Base-by-base conservation (phyloP, 176 grass and related monocot genomes). In the Pontederia paniculata region DNA sequence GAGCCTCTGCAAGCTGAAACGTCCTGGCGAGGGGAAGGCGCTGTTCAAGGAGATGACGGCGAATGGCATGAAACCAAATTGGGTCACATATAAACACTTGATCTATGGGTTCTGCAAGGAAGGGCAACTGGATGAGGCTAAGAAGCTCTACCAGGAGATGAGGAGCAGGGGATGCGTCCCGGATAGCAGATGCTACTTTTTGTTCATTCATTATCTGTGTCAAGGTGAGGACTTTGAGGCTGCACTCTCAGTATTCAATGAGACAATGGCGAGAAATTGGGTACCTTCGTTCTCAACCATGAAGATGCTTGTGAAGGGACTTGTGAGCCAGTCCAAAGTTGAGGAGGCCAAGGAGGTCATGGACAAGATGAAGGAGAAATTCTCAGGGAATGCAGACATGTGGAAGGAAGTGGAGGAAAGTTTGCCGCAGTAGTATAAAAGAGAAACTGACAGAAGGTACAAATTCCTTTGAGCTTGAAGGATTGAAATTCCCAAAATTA, bases 261-360 rank as follows among this genome's bases (percentile, higher is more conserved):
- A 73, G 57, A 66, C 65, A 13, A 44, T 66, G 53, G 42, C 76
- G 23, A 83, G 16, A 71, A 86, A 83, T 49, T 81, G 82, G 85
- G 48, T 86, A 10, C 91, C 91, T 1, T 18, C 60, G 55, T 96
- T 87, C 63, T 83, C 86, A 4, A 87, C 74, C 51, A 96, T 96
- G 91, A 96, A 89, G 70, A 87, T 86, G 76, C 79, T 96, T 67
- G 86, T 96, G 58, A 73, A 83, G 70, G 91, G 86, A 50, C 82
- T 96, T 62, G 70, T 76, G 43, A 74, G 60, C 10, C 66, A 37
- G 25, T 83, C 73, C n/a, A 87, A 73, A 59, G 54, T 81, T 0
- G 86, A 96, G 44, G 91, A 96, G 59, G 86, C 86, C 42, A 77
- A 78, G 71, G 79, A 76, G 14, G 78, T 96, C 14, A 80, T 89